Evolutionary conservation across 805 yeast species (phyloP).

Genomic region (Metschnikowia drakensbergensis): DNA sequence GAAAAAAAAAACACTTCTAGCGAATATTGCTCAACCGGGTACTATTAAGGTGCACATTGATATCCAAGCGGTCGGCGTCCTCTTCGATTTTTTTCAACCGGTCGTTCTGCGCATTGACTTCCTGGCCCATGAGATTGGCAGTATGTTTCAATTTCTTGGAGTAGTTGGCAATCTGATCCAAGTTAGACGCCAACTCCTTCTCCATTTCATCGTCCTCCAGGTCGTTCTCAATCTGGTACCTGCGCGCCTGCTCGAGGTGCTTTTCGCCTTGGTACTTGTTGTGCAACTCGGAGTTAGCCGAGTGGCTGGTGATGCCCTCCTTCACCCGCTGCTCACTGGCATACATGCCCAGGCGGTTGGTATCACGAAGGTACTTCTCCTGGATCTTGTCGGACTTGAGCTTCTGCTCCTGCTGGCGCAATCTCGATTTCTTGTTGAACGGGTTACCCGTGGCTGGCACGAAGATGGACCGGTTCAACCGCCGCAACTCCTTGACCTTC

Average conservation of each 20-base stretch:
- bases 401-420: slow-evolving; percentile 68
- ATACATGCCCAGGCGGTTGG: slow-evolving; percentile 54
- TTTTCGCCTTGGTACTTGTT: slow-evolving; percentile 52
- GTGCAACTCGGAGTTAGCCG: slow-evolving; percentile 32
- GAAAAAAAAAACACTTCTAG: slow-evolving; percentile 13
- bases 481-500: slow-evolving; percentile 72
- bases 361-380: slow-evolving; percentile 60
- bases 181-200: slow-evolving; percentile 75
- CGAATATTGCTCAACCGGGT: slow-evolving; percentile 58
- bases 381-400: slow-evolving; percentile 58
- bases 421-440: slow-evolving; percentile 75
- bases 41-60: slow-evolving; percentile 74
- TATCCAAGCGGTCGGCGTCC: slow-evolving; percentile 79
- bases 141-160: slow-evolving; percentile 67
- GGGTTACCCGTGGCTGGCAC: slow-evolving; percentile 81
- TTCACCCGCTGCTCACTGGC: slow-evolving; percentile 68
- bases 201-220: slow-evolving; percentile 92
- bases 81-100: slow-evolving; percentile 76
- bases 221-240: slow-evolving; percentile 84
- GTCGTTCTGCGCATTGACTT: slow-evolving; percentile 72
- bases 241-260: slow-evolving; percentile 54
- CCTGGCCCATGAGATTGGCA: slow-evolving; percentile 71
- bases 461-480: slow-evolving; percentile 76
- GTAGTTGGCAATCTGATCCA: slow-evolving; percentile 70
- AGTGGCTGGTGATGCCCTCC: slow-evolving; percentile 49